Evolutionary conservation across 352 stramenopile genomes (phyloP).

Genomic region (Globisporangium acanthophoron): DNA sequence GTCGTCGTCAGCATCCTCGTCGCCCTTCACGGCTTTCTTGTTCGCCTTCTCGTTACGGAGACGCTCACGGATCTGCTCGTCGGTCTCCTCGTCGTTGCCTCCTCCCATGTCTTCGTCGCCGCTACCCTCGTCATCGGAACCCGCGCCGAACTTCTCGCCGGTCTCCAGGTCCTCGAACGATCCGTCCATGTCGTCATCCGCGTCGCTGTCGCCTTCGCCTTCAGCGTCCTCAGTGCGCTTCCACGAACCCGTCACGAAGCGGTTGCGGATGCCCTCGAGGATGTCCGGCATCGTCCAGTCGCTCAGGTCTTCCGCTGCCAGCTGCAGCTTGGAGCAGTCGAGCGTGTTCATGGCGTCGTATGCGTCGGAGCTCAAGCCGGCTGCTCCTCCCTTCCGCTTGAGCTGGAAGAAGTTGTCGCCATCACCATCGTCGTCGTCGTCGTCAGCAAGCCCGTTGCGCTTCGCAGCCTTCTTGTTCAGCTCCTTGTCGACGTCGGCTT

Average conservation of each 20-base stretch:
- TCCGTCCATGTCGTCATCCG: constrained; percentile 79
- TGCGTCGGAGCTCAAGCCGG: constrained; percentile 26
- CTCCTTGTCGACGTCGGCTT: constrained; percentile 62
- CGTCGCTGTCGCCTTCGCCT: constrained; percentile 31
- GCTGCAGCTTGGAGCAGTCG: constrained; percentile 79
- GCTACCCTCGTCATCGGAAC: constrained; percentile 17
- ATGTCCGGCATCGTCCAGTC: constrained; percentile 73
- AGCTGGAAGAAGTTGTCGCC: constrained; percentile 74
- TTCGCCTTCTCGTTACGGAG: constrained; percentile 88
- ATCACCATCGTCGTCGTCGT: constrained; percentile 46
- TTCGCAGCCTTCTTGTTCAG: constrained; percentile 23
- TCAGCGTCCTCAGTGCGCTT: constrained; percentile 54
- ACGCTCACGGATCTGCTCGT: constrained; percentile 77
- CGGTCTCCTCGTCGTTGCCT: constrained; percentile 46
- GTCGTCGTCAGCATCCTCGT: constrained; percentile 54
- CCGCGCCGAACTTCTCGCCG: constrained; percentile 62
- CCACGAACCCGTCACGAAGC: constrained; percentile 97
- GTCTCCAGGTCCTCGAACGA: constrained; percentile 98
- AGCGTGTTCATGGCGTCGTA: constrained; percentile 70
- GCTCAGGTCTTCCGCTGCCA: constrained; percentile 57
- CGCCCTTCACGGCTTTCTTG: constrained; percentile 79
- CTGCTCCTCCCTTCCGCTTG: constrained; percentile 46
- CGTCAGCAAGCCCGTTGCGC: neutral
- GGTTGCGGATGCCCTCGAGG: constrained; percentile 83
- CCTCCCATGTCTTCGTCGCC: constrained; percentile 30